Evolutionary conservation across 108 stramenopile species (phyloP), one percentile per base, ranked within the genome.

Genomic region (Nannochloropsis gaditana): DNA sequence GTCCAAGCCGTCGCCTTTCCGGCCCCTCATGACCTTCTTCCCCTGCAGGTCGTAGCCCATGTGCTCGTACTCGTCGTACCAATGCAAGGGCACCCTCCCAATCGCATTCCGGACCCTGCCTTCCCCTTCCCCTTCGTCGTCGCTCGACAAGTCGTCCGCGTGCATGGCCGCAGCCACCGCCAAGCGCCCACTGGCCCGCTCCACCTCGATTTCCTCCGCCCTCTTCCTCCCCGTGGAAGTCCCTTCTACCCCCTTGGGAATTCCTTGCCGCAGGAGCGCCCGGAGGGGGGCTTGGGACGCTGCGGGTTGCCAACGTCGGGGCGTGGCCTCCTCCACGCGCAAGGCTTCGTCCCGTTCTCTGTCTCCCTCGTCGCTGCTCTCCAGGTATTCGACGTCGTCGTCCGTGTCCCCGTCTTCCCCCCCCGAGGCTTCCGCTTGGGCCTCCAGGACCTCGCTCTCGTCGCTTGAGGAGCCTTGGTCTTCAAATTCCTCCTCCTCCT

Each of bases 11-110:
- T 83, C 86, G 21, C 92, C 91, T 4, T 93, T 85, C 2, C n/a
- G 15, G 59, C 59, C n/a, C 86, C 95, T 96, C 90, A 92, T 87
- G 15, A 98, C 91, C 88, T 95, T 95, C 41, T 89, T 81, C 9
- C 99, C 99, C 85, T 93, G 93, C 9, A 89, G 91, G 87, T 97
- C 93, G 92, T 99, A 99, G 21, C 99, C 99, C 79, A 98, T 93
- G 88, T 98, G 97, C 81, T 95, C 95, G 84, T 92, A 96, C 59
- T 96, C 97, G 83, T 90, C 90, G 79, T 92, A 92, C 99, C 99
- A 99, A 83, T 99, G 97, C 44, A 97, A 88, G 15, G 99, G 99
- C 10, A 99, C 96, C 83, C 86, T 86, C 44, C 98, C 98, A 59
- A 96, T 96, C 21, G 97, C 95, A 90, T 99, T 98, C 43, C 83